These are phyloP conservation scores for Colletotrichum shisoi DNA, from an alignment of 2,329 filamentous ascomycete genomes.

Conservation along the genomic window DNA sequence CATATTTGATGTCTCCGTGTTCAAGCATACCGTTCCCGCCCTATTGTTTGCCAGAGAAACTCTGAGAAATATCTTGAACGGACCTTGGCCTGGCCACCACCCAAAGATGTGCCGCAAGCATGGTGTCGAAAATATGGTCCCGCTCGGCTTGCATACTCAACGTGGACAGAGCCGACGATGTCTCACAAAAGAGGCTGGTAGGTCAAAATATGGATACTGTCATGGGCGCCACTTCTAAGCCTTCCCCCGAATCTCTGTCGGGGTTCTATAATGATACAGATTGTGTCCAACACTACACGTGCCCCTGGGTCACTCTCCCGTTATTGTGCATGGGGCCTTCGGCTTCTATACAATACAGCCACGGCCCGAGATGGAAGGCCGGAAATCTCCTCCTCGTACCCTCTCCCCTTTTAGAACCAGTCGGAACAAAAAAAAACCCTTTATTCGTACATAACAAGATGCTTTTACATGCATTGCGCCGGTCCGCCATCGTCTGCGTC, in stretches of 20 bases:
- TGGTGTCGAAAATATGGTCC: too few species aligned
- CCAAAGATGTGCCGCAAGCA: too few species aligned
- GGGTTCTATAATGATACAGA: not conserved
- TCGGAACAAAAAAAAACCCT: not conserved
- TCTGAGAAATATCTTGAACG: too few species aligned
- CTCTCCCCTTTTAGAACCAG: not conserved
- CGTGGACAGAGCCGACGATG: too few species aligned
- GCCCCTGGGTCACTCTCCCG: not conserved
- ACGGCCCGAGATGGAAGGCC: not conserved
- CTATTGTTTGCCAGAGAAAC: too few species aligned
- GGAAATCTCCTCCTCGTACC: not conserved
- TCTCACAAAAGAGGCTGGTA: too few species aligned
- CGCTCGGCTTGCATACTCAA: too few species aligned
- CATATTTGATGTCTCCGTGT: not conserved
- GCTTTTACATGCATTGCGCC: constrained; percentile 34
- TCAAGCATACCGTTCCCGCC: not conserved
- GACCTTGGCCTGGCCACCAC: too few species aligned
- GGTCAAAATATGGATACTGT: not conserved
- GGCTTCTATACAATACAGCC: not conserved
- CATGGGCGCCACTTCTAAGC: not conserved
- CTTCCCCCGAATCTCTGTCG: not conserved
- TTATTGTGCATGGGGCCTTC: not conserved
- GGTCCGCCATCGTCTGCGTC: constrained; percentile 27
- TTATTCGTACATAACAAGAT: constrained; percentile 16
- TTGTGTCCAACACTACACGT: not conserved